Percentiles rank a stretch among this genome's conserved stretches.
phyloP scores from a whole-genome alignment of 148 eudicot species.

The Silene conica region DNA sequence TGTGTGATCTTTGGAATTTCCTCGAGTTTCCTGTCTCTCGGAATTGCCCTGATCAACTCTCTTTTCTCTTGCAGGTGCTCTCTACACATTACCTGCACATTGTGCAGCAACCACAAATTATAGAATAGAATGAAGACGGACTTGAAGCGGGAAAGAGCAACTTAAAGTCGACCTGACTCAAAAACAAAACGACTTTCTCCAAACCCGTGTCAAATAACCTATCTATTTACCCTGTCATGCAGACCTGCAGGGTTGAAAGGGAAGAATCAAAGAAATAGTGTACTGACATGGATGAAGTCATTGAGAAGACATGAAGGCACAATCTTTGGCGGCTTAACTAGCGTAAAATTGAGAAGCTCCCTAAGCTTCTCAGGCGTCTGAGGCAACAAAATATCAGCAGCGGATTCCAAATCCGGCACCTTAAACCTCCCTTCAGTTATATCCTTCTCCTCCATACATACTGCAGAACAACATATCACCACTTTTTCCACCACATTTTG shows the following conservation, averaged over 20 bases:
- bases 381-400: constrained; percentile 62
- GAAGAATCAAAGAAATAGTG: not conserved
- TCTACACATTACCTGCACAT: constrained; percentile 54
- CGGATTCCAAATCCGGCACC: constrained; percentile 58
- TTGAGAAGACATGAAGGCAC: constrained; percentile 56
- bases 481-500: constrained; percentile 51
- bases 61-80: constrained; percentile 57
- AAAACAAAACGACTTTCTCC: too few species aligned
- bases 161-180: too few species aligned
- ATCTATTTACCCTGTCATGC: too few species aligned
- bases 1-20: constrained; percentile 61
- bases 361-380: constrained; percentile 62
- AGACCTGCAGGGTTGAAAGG: too few species aligned
- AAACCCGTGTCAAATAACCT: too few species aligned
- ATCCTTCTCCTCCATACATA: constrained; percentile 74
- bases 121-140: too few species aligned
- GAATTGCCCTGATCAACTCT: constrained; percentile 52
- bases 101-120: not conserved
- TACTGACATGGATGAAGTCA: constrained; percentile 65
- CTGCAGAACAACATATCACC: constrained; percentile 68
- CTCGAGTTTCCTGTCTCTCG: constrained; percentile 48
- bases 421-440: constrained; percentile 53
- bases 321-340: constrained; percentile 48
- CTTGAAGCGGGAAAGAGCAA: too few species aligned
- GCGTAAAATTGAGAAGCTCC: constrained; percentile 52